A percentile compares a stretch with the other conserved stretches of the same genome.
Conservation (phyloP, 2,329 filamentous ascomycete genomes). For the Furcasterigmium sp. region DNA sequence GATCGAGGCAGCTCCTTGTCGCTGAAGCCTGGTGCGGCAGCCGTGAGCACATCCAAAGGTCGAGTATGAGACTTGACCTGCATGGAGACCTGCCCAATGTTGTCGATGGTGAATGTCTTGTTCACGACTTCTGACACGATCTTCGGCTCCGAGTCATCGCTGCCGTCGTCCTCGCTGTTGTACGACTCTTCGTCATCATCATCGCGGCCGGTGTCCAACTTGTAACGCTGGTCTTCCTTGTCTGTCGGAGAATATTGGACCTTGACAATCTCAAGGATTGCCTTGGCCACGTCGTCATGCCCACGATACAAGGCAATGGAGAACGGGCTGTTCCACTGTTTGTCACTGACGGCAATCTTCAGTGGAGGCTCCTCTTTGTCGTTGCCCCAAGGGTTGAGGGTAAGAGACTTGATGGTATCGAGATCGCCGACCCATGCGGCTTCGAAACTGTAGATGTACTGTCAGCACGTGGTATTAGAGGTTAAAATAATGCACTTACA, state of each 20-base stretch:
- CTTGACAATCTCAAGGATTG: constrained; percentile 64
- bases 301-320: constrained; percentile 62
- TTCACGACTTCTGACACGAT: constrained; percentile 53
- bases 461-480: constrained; percentile 14
- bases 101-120: constrained; percentile 68
- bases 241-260: constrained; percentile 61
- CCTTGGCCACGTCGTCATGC: constrained; percentile 57
- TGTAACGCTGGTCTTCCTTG: constrained; percentile 45
- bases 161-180: constrained; percentile 23
- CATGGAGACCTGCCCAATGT: constrained; percentile 64
- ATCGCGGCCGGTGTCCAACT: constrained; percentile 30
- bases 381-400: constrained; percentile 52
- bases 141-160: constrained; percentile 31
- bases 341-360: constrained; percentile 55
- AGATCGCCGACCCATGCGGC: constrained; percentile 69
- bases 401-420: constrained; percentile 58
- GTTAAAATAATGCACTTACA: constrained; percentile 39
- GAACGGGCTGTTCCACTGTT: constrained; percentile 51
- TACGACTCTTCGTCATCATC: constrained; percentile 26
- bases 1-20: constrained; percentile 22
- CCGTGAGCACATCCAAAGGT: constrained; percentile 48
- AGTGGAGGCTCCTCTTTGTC: constrained; percentile 53
- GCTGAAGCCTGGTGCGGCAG: constrained; percentile 26
- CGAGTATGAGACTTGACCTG: constrained; percentile 60
- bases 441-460: constrained; percentile 49